phyloP scores from a whole-genome alignment of 2,329 filamentous ascomycete species.

The Colletotrichum sp. region DNA sequence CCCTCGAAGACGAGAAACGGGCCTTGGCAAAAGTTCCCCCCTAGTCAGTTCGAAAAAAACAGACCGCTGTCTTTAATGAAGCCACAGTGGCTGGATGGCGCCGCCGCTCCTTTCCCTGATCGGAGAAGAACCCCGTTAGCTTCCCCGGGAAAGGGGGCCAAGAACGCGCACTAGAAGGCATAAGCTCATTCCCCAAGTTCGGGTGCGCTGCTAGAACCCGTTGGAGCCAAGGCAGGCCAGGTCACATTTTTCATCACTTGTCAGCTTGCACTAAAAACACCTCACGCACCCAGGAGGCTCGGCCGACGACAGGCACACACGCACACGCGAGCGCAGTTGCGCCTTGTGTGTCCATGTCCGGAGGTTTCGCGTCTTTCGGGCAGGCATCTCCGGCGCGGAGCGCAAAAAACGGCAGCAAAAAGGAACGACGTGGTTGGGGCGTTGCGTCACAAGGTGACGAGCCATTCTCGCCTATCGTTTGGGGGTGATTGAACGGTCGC shows the following conservation, averaged over 20 bases:
- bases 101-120: not conserved
- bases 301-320: not conserved
- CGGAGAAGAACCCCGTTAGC: not conserved
- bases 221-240: not conserved
- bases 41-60: not conserved
- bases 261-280: not conserved
- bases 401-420: not conserved
- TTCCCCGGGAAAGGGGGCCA: not conserved
- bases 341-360: not conserved
- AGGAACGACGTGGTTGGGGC: not conserved
- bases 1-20: not conserved
- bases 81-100: conserved; percentile 2
- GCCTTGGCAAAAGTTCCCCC: not conserved
- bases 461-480: not conserved
- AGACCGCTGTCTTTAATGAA: not conserved
- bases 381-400: conserved; percentile 4
- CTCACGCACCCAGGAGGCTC: not conserved
- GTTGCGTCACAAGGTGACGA: not conserved
- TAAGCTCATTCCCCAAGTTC: conserved; percentile 1
- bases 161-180: not conserved
- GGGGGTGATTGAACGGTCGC: not conserved
- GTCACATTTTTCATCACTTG: not conserved
- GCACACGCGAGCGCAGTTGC: not conserved
- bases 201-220: not conserved
- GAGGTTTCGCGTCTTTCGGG: conserved; percentile 2